Evolutionary conservation across 2,329 filamentous ascomycete species (phyloP), one percentile per base, ranked within the genome.

Genomic region (Stagonosporopsis rhizophila): DNA sequence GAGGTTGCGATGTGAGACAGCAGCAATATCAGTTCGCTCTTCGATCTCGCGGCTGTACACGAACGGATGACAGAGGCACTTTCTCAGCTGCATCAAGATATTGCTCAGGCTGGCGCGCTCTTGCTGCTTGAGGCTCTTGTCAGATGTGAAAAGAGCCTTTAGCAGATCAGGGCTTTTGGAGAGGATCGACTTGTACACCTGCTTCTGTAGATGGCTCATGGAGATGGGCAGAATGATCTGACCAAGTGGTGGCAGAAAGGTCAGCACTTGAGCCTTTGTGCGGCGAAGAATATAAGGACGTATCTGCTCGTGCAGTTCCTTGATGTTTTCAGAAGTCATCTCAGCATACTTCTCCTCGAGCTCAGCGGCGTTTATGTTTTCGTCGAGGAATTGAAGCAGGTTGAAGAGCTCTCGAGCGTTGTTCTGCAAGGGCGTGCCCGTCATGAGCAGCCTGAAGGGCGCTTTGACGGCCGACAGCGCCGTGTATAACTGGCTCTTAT

Each of bases 201-300:
- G 95, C 79, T 96, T 95, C 73, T 99, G 96, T 12, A 99, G 81
- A 14, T 92, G 82, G 1, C 91, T 93, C 93, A 98, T 97, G 2
- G 91, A 93, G n/a, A 99, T 88, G 0, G 95, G 95, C 4, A 99
- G 79, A 59, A 99, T 98, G 65, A 99, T 92, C 69, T 98, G 94
- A 1, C 90, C 89, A 86, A 99, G 92, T 0, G 94, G 89, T 0
- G 95, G 95, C 9, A 99, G 80, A 75, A 97, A 96, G 35, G 91
- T 94, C 48, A 99, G 81, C 0, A 97, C 94, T 59, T 94, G 89
- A 12, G 88, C 88, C 74, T 99, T 99, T 2, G 95, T 98, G 40
- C 95, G 88, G 42, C 88, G 84, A 27, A 89, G 75, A 66, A 89
- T 88, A 72, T 82, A 89, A 1, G 86, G 86, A 2, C 91, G 86